Evolutionary conservation across 352 stramenopile species (phyloP).

Genomic region (Phytophthora ohioensis): DNA sequence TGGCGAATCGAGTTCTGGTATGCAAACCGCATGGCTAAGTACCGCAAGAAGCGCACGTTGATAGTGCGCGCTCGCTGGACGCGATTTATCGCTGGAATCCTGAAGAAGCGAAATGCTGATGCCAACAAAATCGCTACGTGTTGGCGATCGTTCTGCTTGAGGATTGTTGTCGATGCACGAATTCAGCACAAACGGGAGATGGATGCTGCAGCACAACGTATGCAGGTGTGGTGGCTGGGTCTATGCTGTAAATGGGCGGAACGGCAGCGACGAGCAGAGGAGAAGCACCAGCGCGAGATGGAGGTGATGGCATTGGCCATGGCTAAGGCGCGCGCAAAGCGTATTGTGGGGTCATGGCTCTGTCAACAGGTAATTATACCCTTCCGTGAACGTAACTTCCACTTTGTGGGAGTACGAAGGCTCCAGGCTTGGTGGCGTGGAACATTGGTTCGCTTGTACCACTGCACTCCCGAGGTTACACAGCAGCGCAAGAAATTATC

Average conservation of each 20-base stretch:
- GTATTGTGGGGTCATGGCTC: conserved; percentile 42
- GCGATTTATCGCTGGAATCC: conserved; percentile 37
- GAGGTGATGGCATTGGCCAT: conserved; percentile 33
- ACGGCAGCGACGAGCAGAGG: conserved; percentile 30
- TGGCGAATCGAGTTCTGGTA: conserved; percentile 72
- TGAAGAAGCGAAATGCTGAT: conserved; percentile 35
- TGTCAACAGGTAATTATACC: conserved; percentile 36
- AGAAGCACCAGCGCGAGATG: conserved; percentile 38
- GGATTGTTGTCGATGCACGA: conserved; percentile 27
- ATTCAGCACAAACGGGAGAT: conserved; percentile 32
- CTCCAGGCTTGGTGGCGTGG: conserved; percentile 83
- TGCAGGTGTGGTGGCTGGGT: conserved; percentile 58
- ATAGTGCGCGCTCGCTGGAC: conserved; percentile 46
- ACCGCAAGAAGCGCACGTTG: conserved; percentile 38
- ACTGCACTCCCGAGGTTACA: conserved; percentile 48
- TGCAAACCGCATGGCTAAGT: conserved; percentile 24
- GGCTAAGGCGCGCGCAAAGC: conserved; percentile 33
- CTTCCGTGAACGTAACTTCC: conserved; percentile 34
- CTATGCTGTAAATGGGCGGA: conserved; percentile 50
- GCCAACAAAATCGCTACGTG: conserved; percentile 41
- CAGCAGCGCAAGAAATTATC: conserved; percentile 66
- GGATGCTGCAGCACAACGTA: conserved; percentile 23
- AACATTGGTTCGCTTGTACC: conserved; percentile 61
- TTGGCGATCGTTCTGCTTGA: conserved; percentile 46
- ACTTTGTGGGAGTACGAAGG: conserved; percentile 35